Evolutionary conservation across 106 monocot species (phyloP).

Genomic region (Dendrobium huoshanense): DNA sequence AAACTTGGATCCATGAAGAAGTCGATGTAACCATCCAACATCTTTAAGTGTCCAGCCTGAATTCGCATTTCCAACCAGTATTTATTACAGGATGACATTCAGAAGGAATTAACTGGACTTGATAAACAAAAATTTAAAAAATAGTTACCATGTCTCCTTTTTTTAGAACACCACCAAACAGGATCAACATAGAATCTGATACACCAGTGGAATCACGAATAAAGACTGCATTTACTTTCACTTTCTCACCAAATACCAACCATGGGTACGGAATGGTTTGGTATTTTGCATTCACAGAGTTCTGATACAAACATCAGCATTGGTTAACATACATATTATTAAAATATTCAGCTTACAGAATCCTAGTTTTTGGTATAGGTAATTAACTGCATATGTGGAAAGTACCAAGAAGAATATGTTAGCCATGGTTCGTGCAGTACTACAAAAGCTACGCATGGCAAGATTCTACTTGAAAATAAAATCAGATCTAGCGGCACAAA

Average conservation of each 20-base stretch:
- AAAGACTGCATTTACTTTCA: conserved; percentile 93
- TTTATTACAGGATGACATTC: background rate
- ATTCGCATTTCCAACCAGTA: conserved; percentile 2
- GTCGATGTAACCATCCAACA: conserved; percentile 95
- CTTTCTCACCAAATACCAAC: conserved; percentile 98
- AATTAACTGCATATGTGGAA: background rate
- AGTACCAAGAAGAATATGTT: background rate
- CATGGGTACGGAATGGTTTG: conserved; percentile 96
- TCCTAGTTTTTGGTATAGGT: background rate
- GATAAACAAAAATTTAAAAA: background rate
- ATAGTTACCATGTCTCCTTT: conserved; percentile 69
- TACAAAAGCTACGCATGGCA: background rate
- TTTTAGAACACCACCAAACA: conserved; percentile 78
- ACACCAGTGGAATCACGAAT: conserved; percentile 98
- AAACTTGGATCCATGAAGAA: conserved; percentile 99
- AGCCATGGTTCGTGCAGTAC: too few species aligned
- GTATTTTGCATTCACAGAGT: conserved; percentile 95
- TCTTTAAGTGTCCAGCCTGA: conserved; percentile 91
- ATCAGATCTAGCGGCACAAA: background rate
- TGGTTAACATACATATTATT: background rate
- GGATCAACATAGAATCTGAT: conserved; percentile 89
- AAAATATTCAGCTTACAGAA: background rate
- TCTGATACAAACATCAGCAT: conserved; percentile 39
- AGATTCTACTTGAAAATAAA: background rate
- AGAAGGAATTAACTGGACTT: conserved; percentile 5